Evolutionary conservation across 192 early-diverging fungal genomes (phyloP).

Genomic region (Umbelopsis ramanniana): DNA sequence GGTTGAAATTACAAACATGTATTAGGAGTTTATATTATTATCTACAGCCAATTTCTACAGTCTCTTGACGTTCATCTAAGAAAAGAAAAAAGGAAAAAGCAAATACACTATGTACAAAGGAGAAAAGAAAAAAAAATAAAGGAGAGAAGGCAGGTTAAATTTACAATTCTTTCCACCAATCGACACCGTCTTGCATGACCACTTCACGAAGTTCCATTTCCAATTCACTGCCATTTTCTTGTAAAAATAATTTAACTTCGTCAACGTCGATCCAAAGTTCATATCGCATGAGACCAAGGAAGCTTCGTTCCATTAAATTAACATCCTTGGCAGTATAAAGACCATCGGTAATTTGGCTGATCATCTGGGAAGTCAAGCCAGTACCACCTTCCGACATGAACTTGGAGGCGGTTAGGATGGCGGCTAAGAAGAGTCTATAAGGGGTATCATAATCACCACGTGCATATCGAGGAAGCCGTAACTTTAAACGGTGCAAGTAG

Average conservation of each 20-base stretch:
- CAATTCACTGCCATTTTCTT: constrained; percentile 36
- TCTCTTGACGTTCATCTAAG: background rate
- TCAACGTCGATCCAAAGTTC: constrained; percentile 55
- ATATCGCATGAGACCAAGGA: constrained; percentile 59
- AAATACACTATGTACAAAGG: background rate
- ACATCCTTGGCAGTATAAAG: constrained; percentile 58
- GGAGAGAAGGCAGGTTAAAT: background rate
- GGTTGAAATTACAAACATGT: too few species aligned
- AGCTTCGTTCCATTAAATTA: constrained; percentile 63
- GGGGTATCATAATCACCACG: constrained; percentile 73
- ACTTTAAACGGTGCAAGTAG: constrained; percentile 73
- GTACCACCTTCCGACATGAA: constrained; percentile 56
- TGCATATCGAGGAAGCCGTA: constrained; percentile 61
- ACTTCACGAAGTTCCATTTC: constrained; percentile 43
- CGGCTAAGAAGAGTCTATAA: constrained; percentile 71
- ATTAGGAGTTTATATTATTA: background rate
- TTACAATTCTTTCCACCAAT: constrained; percentile 17
- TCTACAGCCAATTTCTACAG: background rate
- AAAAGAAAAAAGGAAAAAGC: background rate
- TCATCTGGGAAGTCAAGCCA: constrained; percentile 39
- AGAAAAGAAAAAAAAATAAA: constrained; percentile 1
- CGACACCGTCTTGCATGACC: constrained; percentile 30
- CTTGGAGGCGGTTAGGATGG: constrained; percentile 72
- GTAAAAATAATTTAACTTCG: constrained; percentile 49
- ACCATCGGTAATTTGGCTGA: constrained; percentile 49